Evolutionary conservation across 371 early-diverging fungal genomes (phyloP), one percentile per base, ranked within the genome.

Genomic region (Mortierella sp.): DNA sequence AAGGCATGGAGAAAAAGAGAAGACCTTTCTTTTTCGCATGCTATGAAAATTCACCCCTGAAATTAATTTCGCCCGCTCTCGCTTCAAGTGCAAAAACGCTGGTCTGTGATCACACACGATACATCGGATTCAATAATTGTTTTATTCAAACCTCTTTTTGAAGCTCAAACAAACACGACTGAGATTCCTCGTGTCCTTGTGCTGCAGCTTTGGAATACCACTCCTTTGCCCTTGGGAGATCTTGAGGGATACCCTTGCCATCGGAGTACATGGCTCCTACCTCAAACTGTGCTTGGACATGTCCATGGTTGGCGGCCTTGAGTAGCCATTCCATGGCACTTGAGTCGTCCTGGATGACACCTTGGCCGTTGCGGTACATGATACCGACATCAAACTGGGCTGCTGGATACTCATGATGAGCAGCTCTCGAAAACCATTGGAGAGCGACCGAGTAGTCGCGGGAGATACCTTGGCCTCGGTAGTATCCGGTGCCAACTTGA

Each of bases 251-350:
- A 8, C 55, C 55, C 2, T 53, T 14, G 47, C 43, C 66, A 44
- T 45, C 11, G 19, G 22, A 26, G 31, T 45, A 44, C 65, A 71
- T 73, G 26, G 52, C 58, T 1, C 94, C 96, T 8, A 94, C 85
- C 70, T 91, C 92, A 79, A 92, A 90, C 37, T 68, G 68, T 0
- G 68, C 68, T 0, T 11, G 11, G 19, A 31, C 48, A 14, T 14
- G 29, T n/a, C 66, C 66, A 0, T 52, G 48, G 6, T 68, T 40
- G 26, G 71, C 66, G 10, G 74, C 69, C 22, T 58, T 53, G 1
- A 53, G 31, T 3, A 53, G 55, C 2, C 10, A 53, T 5, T 53
- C 55, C 26, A 53, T 31, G 1, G 55, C 55, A 13, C 29, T 53
- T 14, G 55, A 8, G 5, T 24, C 14, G 29, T 53, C 31, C 29